These are phyloP conservation scores for Cryphonectria japonica DNA, from an alignment of 2,329 filamentous ascomycete genomes.

Conservation along the genomic window DNA sequence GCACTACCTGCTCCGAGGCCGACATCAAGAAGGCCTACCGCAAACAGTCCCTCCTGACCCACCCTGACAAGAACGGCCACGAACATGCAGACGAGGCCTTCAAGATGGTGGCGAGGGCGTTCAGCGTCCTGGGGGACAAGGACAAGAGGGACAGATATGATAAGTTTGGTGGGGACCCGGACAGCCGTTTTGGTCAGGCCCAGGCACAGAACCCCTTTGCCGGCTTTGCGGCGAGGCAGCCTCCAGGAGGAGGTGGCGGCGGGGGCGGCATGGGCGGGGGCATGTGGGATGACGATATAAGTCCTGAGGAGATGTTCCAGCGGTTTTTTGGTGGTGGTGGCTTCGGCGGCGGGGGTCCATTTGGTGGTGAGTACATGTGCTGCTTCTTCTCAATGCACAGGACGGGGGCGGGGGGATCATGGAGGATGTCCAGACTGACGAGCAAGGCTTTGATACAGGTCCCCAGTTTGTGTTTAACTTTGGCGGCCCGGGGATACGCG, in stretches of 20 bases:
- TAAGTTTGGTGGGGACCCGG: constrained; percentile 87
- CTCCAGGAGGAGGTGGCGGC: constrained; percentile 38
- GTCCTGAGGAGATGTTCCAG: constrained; percentile 94
- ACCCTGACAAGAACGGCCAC: constrained; percentile 98
- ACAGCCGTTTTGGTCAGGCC: constrained; percentile 76
- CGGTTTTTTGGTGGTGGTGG: constrained; percentile 88
- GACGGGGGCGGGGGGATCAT: not conserved
- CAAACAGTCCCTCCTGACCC: constrained; percentile 90
- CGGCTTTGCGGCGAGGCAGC: constrained; percentile 58
- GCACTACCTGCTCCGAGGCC: constrained; percentile 69
- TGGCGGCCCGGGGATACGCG: constrained; percentile 85
- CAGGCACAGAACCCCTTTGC: constrained; percentile 67
- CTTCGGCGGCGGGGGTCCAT: constrained; percentile 63
- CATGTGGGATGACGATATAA: constrained; percentile 89
- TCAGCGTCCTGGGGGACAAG: constrained; percentile 88
- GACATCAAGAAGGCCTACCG: constrained; percentile 99
- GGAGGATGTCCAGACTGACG: constrained; percentile 27
- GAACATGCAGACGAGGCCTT: constrained; percentile 96
- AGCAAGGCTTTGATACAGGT: constrained; percentile 69
- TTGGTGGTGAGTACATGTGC: constrained; percentile 42
- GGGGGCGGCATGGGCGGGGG: constrained; percentile 53
- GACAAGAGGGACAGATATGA: constrained; percentile 93
- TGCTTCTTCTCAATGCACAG: not conserved
- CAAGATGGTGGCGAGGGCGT: constrained; percentile 95
- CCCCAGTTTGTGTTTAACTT: constrained; percentile 96